Base-by-base conservation (phyloP, 2,329 filamentous ascomycete genomes). In the Simplicillium sp. region DNA sequence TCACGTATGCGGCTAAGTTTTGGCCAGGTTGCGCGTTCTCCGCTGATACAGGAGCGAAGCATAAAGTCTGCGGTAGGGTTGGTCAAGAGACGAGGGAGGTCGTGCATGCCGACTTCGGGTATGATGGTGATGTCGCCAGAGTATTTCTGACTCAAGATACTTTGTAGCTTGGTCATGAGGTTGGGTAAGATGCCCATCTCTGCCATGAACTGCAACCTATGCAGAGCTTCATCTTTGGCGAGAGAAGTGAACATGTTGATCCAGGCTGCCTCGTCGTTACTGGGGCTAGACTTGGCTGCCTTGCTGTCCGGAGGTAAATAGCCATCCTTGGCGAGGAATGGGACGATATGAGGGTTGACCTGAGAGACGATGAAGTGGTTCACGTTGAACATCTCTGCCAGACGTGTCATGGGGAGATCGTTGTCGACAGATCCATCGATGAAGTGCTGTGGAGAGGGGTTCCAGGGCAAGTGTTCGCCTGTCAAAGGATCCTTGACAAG, bases 311-410 rank as follows among this genome's bases (percentile, higher is more conserved):
- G 64, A 7, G 63, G 61, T 1, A 74, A 59, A 18, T 73, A 71
- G 45, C 87, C 84, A 43, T 94, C 85, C 49, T 81, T 84, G 13
- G 77, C 70, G 13, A 96, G 66, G 53, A 97, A 95, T 0, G 87
- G 87, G 0, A 94, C 78, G 8, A 96, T 86, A 52, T 97, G 90
- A 1, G 90, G 90, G 53, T 97, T 97, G 38, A 96, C 88, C 58
- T 97, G 90, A 0, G 88, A 95, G 14, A 96, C 90, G 50, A 97
- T 96, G 56, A 96, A 96, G 57, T 96, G 90, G 54, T 96, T 96
- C 57, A 96, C 89, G 54, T 96, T 95, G 68, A 96, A 95, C 84
- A 96, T 89, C 55, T 95, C 88, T 1, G 88, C 81, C 13, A 97
- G 70, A 2, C 87, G 78, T 15, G 83, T 87, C 79, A 94, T 94